Conservation (phyloP, 148 eudicot genomes). For the Heliosperma pusillum region DNA sequence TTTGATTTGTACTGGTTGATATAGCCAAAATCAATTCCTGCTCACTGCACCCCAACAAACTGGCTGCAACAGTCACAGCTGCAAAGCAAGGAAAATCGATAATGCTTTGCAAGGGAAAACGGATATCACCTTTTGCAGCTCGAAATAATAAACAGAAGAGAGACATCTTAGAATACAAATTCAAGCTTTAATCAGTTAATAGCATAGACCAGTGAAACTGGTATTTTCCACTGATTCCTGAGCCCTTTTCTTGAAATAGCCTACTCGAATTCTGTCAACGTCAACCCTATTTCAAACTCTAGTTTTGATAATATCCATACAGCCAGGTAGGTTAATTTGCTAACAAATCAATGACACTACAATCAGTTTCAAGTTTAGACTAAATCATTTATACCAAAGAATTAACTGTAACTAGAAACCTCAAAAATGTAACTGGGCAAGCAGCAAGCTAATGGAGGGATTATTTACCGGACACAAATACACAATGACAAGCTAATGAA, state of each 20-base stretch:
- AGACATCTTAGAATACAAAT: neutral
- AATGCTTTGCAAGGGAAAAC: neutral
- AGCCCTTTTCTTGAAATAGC: no score
- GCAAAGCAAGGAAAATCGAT: slow-evolving; percentile 27
- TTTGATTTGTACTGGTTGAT: slow-evolving; percentile 60
- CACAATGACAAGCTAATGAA: neutral
- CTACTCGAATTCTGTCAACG: no score
- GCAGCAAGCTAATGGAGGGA: neutral
- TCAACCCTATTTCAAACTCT: no score
- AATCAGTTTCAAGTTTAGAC: neutral
- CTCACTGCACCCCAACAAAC: slow-evolving; percentile 72
- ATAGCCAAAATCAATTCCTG: slow-evolving; percentile 61
- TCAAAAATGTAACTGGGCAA: neutral
- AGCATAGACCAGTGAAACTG: no score
- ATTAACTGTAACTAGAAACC: neutral
- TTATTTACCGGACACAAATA: neutral
- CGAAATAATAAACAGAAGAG: neutral
- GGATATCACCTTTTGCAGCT: neutral
- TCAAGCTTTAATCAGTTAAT: neutral
- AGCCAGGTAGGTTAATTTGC: neutral
- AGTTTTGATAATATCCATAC: no score
- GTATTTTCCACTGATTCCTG: neutral
- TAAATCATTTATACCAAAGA: neutral
- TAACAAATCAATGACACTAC: neutral
- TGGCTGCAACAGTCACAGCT: slow-evolving; percentile 69